These are phyloP conservation scores for Ogataea dorogensis DNA, from an alignment of 805 yeast genomes.

Conservation along the genomic window DNA sequence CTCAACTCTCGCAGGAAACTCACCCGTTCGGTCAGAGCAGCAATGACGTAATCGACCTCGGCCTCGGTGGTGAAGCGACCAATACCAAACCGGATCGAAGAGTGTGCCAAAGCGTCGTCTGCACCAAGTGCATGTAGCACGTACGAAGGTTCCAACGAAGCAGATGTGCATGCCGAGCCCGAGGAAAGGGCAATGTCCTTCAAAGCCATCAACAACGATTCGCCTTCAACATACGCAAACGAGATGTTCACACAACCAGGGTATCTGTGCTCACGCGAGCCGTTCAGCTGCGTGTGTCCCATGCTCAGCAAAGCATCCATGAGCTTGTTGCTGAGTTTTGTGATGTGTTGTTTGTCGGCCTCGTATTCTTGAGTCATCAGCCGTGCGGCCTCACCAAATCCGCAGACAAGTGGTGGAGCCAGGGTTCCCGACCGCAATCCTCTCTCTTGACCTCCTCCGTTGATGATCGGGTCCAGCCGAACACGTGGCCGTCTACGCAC, in stretches of 20 bases:
- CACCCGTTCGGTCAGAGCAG: constrained; percentile 87
- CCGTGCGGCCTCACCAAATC: constrained; percentile 97
- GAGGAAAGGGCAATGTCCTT: constrained; percentile 95
- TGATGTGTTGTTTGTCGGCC: constrained; percentile 70
- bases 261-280: constrained; percentile 70
- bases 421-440: constrained; percentile 96
- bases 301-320: constrained; percentile 69
- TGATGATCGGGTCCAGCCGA: constrained; percentile 88
- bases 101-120: constrained; percentile 96
- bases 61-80: constrained; percentile 97
- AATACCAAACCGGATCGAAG: constrained; percentile 95
- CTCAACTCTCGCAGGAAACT: constrained; percentile 86
- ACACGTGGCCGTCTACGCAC: constrained; percentile 98
- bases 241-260: constrained; percentile 96
- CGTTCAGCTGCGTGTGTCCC: constrained; percentile 89
- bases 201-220: constrained; percentile 93
- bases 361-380: constrained; percentile 70
- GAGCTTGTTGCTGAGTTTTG: constrained; percentile 68
- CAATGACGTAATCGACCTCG: constrained; percentile 89
- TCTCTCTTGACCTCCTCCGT: constrained; percentile 99
- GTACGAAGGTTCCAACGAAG: constrained; percentile 95
- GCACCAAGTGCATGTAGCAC: constrained; percentile 96
- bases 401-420: constrained; percentile 94
- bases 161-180: constrained; percentile 98
- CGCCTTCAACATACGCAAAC: constrained; percentile 97